Evolutionary conservation across 345 rosid species (phyloP).

Genomic region (Odontarrhena argentea): DNA sequence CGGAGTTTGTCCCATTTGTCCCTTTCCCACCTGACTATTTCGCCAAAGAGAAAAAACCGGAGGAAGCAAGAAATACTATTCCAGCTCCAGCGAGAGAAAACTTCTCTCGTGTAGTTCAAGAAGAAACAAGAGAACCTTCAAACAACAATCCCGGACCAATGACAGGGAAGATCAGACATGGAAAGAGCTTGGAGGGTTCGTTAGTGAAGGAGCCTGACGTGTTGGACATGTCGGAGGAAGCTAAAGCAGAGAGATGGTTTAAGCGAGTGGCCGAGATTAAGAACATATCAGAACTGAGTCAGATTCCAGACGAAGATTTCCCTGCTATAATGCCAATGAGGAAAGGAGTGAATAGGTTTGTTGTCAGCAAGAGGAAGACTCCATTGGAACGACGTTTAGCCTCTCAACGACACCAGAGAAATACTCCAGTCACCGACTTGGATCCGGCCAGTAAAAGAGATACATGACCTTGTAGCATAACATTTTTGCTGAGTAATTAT

Average conservation of each 20-base stretch:
- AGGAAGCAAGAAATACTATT: constrained; percentile 41
- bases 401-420: constrained; percentile 71
- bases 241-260: constrained; percentile 98
- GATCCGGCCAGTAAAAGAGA: constrained; percentile 43
- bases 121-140: constrained; percentile 35
- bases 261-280: constrained; percentile 85
- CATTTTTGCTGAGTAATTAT: constrained; percentile 18
- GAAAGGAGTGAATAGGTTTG: constrained; percentile 96
- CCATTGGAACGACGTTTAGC: constrained; percentile 89
- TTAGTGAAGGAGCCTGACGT: constrained; percentile 81
- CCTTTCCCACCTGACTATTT: constrained; percentile 85
- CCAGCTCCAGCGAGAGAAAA: constrained; percentile 33
- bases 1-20: constrained; percentile 74
- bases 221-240: constrained; percentile 98
- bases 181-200: constrained; percentile 90
- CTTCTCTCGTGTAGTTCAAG: constrained; percentile 33
- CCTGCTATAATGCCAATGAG: constrained; percentile 99
- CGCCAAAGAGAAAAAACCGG: constrained; percentile 53
- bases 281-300: constrained; percentile 95
- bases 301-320: constrained; percentile 96
- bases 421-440: constrained; percentile 55
- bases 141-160: constrained; percentile 24
- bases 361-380: constrained; percentile 93
- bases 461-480: constrained; percentile 29
- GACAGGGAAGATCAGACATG: constrained; percentile 36